A percentile compares a stretch with the other conserved stretches of the same genome.
phyloP scores from a whole-genome alignment of 257 asterid genomes.

The Gentiana dahurica region DNA sequence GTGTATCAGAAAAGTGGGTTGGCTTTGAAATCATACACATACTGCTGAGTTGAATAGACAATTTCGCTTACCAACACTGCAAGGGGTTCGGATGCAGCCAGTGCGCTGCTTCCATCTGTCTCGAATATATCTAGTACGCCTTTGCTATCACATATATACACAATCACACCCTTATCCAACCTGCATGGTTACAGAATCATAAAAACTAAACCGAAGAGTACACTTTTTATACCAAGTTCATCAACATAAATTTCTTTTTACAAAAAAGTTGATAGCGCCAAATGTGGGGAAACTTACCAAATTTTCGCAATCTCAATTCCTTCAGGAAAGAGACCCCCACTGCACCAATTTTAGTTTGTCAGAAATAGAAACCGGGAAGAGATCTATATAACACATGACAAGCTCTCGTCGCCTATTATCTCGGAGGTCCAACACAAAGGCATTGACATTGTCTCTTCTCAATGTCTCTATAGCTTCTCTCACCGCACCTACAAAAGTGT shows the following conservation, averaged over 20 bases:
- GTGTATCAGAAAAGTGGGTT: too few species aligned
- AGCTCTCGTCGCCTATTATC: conserved; percentile 70
- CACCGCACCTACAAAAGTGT: conserved; percentile 54
- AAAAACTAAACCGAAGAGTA: not conserved
- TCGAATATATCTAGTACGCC: conserved; percentile 97
- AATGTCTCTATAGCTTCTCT: conserved; percentile 80
- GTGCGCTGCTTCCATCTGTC: conserved; percentile 81
- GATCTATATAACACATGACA: conserved; percentile 7
- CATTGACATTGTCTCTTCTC: conserved; percentile 66
- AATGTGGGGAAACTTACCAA: conserved; percentile 50
- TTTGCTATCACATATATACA: conserved; percentile 85
- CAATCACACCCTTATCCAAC: conserved; percentile 97
- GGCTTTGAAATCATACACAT: not conserved
- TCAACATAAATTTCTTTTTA: not conserved
- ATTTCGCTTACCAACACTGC: conserved; percentile 58
- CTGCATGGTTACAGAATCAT: conserved; percentile 22
- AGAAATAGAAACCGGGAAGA: conserved; percentile 11
- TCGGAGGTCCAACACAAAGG: conserved; percentile 87
- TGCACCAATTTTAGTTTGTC: conserved; percentile 35
- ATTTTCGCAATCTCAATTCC: conserved; percentile 98
- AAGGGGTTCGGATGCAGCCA: conserved; percentile 83
- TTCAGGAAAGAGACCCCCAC: conserved; percentile 98
- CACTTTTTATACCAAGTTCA: not conserved
- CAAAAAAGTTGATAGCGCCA: not conserved
- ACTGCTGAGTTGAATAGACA: not conserved